phyloP scores from a whole-genome alignment of 345 rosid genomes.

The Pugionium cornutum region DNA sequence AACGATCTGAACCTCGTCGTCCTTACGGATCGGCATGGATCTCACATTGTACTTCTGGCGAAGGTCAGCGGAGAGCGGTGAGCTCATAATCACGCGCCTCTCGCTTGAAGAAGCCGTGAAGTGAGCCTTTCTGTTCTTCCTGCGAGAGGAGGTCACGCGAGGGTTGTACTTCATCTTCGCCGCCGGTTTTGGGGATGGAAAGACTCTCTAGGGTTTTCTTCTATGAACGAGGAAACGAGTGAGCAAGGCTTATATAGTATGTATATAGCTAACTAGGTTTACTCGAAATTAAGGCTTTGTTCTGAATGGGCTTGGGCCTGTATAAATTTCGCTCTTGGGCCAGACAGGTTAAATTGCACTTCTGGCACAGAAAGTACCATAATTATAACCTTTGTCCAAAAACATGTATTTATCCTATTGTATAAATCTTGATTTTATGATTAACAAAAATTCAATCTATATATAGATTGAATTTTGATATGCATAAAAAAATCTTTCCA shows the following conservation, averaged over 20 bases:
- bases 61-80: slow-evolving; percentile 64
- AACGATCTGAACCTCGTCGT: slow-evolving; percentile 80
- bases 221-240: background rate
- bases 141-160: slow-evolving; percentile 68
- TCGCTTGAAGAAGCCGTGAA: slow-evolving; percentile 72
- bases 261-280: no score
- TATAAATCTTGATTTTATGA: no score
- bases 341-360: no score
- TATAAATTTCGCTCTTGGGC: no score
- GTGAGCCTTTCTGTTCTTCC: slow-evolving; percentile 82
- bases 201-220: background rate
- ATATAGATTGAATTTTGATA: no score
- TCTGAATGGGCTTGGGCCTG: no score
- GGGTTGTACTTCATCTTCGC: slow-evolving; percentile 77
- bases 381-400: no score
- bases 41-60: slow-evolving; percentile 79
- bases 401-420: no score
- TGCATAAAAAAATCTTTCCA: no score
- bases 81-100: slow-evolving; percentile 74
- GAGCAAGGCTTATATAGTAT: background rate
- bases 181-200: slow-evolving; percentile 21
- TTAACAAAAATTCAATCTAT: no score
- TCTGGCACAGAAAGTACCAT: no score
- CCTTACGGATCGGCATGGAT: slow-evolving; percentile 80
- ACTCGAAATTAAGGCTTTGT: no score